Evolutionary conservation across 257 asterid species (phyloP).

Genomic region (Gynochthodes officinalis): DNA sequence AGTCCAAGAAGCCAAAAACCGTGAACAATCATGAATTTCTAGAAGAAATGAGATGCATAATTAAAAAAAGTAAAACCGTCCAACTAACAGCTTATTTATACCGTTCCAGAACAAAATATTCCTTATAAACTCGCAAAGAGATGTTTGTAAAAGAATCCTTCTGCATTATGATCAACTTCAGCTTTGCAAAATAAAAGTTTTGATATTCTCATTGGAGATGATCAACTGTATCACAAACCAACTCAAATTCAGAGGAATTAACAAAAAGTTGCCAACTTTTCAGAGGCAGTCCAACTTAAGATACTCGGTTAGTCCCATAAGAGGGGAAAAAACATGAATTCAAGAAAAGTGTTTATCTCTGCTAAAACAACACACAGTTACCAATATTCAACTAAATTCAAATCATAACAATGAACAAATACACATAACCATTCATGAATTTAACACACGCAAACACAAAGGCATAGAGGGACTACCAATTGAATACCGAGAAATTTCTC

Average conservation of each 20-base stretch:
- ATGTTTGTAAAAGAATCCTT: not conserved
- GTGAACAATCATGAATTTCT: not conserved
- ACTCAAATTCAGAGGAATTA: not conserved
- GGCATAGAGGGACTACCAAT: slow-evolving; percentile 9
- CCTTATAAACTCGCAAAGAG: not conserved
- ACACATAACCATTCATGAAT: too few species aligned
- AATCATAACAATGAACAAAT: not conserved
- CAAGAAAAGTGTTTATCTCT: not conserved
- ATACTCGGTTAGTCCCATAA: not conserved
- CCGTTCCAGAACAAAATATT: not conserved
- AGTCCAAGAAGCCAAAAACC: not conserved
- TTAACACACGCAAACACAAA: not conserved
- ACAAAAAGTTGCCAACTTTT: slow-evolving; percentile 9
- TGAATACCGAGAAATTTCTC: not conserved
- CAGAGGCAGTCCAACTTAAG: slow-evolving; percentile 7
- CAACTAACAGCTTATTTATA: not conserved
- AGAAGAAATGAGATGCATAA: not conserved
- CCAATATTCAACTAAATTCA: not conserved
- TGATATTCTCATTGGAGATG: not conserved
- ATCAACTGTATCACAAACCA: slow-evolving; percentile 5
- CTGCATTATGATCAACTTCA: not conserved
- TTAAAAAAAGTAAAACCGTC: not conserved
- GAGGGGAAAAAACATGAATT: slow-evolving; percentile 13
- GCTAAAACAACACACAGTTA: not conserved
- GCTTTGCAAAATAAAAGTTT: not conserved